Evolutionary conservation across 2,329 filamentous ascomycete genomes (phyloP), one percentile per base, ranked within the genome.

Genomic region (Aspergillus cejpii): DNA sequence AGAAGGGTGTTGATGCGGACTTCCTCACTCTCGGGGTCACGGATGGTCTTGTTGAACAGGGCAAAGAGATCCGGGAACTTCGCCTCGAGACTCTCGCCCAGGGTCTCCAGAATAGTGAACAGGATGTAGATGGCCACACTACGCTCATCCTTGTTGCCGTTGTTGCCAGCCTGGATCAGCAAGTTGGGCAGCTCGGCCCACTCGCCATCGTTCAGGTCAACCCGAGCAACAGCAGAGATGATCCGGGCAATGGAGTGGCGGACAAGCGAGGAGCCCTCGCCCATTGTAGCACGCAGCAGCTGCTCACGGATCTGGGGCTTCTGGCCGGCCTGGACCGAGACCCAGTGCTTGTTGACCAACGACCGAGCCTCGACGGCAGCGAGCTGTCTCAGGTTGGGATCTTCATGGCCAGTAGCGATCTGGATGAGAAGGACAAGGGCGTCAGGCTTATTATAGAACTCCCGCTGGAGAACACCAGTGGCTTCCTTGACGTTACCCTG

Each of bases 1-100:
- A 94, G 80, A 70, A 96, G 83, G 24, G 92, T 94, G 75, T 96
- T 97, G 72, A 95, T 83, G 59, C 90, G 84, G 45, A 98, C 92
- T 65, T 96, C 88, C 50, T 85, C 80, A 67, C 89, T 96, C 69
- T 94, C 83, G 1, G 87, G 83, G 62, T 97, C 92, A 60, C 85
- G 83, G 60, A 98, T 92, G 38, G 90, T 94, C 66, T 83, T 84
- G 68, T 76, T 76, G 72, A 97, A 95, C 20, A 97, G 76, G 59
- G 79, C 76, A 60, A 97, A 87, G 48, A 97, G 80, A 62, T 87
- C 82, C 47, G 77, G 70, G 58, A 88, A 80, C 69, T 92, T 86
- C 60, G 90, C 85, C 58, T 81, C 80, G 69, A 96, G 94, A 56
- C 83, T 79, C 55, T 89, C 83, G 15, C 88, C 88, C 55, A 94